These are phyloP conservation scores for Penicillium psychrofluorescens DNA, from an alignment of 495 filamentous ascomycete genomes.

Conservation along the genomic window DNA sequence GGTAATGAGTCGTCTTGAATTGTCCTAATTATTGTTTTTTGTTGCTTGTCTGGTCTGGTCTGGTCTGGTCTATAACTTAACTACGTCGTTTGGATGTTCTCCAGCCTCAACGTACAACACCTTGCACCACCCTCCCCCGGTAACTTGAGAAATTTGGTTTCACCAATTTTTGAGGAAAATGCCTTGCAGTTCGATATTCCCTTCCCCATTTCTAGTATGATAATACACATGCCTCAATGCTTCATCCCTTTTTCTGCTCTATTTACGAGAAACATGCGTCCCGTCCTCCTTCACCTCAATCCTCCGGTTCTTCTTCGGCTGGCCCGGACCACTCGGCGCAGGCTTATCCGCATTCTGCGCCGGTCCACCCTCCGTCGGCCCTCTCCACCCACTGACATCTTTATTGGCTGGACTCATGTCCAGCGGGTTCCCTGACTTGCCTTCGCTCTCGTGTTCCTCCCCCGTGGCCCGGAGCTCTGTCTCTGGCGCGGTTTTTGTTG, in stretches of 20 bases:
- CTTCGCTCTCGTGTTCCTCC: constrained; percentile 22
- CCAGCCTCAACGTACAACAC: no score
- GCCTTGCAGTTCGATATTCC: no score
- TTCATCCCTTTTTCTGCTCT: no score
- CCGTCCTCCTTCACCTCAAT: constrained; percentile 25
- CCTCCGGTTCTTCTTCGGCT: constrained; percentile 36
- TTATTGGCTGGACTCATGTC: constrained; percentile 55
- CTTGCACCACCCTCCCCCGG: no score
- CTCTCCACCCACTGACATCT: constrained; percentile 45
- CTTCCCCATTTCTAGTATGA: no score
- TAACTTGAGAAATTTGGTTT: no score
- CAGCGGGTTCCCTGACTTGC: constrained; percentile 38
- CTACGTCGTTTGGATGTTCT: no score
- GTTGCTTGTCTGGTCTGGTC: no score
- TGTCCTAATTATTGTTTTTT: no score
- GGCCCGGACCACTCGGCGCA: constrained; percentile 38
- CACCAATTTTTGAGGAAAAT: no score
- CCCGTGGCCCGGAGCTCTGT: constrained; percentile 35
- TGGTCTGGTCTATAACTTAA: no score
- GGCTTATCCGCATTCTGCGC: constrained; percentile 32
- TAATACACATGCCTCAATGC: background rate
- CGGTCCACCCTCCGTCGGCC: constrained; percentile 39
- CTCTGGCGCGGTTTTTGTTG: constrained; percentile 50
- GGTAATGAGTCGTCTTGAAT: constrained; percentile 14
- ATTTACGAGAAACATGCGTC: constrained; percentile 19